Evolutionary conservation across 208 protist genomes (phyloP), one percentile per base, ranked within the genome.

Genomic region (Leishmania martiniquensis): DNA sequence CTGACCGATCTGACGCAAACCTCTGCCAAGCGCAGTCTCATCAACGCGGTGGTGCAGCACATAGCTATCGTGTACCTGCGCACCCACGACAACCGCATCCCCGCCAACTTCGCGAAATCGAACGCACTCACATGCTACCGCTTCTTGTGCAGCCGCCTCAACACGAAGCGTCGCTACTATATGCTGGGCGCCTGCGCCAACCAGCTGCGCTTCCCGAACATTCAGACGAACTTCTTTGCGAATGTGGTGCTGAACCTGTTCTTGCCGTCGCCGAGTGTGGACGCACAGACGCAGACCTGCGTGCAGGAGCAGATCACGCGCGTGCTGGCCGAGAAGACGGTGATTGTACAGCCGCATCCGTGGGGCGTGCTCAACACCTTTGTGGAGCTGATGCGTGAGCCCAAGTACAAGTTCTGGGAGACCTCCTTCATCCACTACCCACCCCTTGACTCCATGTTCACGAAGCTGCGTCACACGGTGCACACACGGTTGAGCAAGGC

Each of bases 291-390:
- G 60, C 87, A 95, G 73, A 95, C 97, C 44, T 85, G 92, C 49
- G 91, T 99, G 51, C 96, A 99, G 84, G 99, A 99, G 87, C 98
- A 99, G 83, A 98, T 98, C 66, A 97, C 93, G 20, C 93, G 98
- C 47, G 98, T 99, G 25, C 86, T 99, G 25, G 91, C 98, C 34
- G 98, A 99, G 90, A 96, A 99, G 76, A 94, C 99, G 22, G 98
- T 99, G 69, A 99, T 99, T 42, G 94, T 98, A 81, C 93, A 98
- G 76, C 99, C 99, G 45, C 99, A 99, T 87, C 99, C 99, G 57
- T 99, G 99, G 99, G 99, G 99, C 37, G 85, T 99, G 51, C 91
- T 99, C 37, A 99, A 99, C 87, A 99, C 99, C 22, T 99, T 99
- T 84, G 99, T 99, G 76, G 99, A 99, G 87, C 88, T 99, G 45